Evolutionary conservation across 805 yeast species (phyloP).

Genomic region (Suhomyces sp.): DNA sequence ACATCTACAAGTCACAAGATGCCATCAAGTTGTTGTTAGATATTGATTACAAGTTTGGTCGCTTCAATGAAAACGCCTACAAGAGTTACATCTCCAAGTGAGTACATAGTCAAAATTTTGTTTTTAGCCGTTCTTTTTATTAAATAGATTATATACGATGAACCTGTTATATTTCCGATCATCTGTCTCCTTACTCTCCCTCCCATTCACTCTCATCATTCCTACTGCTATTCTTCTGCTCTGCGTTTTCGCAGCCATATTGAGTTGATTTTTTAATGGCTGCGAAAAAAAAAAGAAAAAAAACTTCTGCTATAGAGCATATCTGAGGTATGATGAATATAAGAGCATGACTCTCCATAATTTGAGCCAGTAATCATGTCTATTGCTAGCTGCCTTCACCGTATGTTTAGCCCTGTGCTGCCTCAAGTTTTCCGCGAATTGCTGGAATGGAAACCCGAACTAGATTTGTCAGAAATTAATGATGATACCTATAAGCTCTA

Average conservation of each 20-base stretch:
- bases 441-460: background rate
- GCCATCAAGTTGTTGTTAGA: slow-evolving; percentile 60
- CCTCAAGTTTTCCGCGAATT: background rate
- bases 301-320: background rate
- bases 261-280: background rate
- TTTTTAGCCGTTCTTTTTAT: background rate
- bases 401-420: background rate
- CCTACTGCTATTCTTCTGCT: background rate
- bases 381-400: background rate
- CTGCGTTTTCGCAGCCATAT: background rate
- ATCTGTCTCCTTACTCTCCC: no score
- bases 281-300: background rate
- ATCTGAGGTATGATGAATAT: background rate
- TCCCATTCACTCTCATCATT: no score
- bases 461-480: background rate
- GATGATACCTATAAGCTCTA: background rate
- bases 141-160: background rate
- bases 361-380: background rate
- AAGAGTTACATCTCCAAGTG: slow-evolving; percentile 23
- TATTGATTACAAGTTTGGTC: slow-evolving; percentile 58
- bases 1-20: slow-evolving; percentile 57
- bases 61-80: slow-evolving; percentile 52
- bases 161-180: no score
- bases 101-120: background rate
- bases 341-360: background rate